Evolutionary conservation across 306 rosid species (phyloP), one percentile per base, ranked within the genome.

Genomic region (Casuarina glauca): DNA sequence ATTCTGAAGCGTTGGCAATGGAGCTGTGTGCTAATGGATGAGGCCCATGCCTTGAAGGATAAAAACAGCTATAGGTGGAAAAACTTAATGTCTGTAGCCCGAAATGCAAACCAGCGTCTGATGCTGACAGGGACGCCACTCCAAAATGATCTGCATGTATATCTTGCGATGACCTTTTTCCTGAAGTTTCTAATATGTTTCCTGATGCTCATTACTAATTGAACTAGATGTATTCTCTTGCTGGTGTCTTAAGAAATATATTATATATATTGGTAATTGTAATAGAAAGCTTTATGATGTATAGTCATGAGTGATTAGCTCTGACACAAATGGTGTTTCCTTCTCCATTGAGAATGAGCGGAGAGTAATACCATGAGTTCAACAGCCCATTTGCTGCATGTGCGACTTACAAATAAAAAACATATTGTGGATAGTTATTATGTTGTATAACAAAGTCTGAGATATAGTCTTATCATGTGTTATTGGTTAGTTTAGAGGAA

Each of bases 11-110:
- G 97, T 41, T 95, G 97, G 99, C 86, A 72, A 61, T 95, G 97
- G 97, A 95, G 99, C 82, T 91, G 97, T 84, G 97, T 95, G 80
- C 91, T 95, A 74, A 95, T 95, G 99, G 97, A 95, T 17, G 97
- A 95, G 87, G 99, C 99, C 67, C 99, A 95, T 89, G 99, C 97
- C 63, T 86, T 95, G 87, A 95, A 95, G 90, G 97, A 95, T 82
- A 95, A 85, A 85, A 91, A 80, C 80, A 95, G 97, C 85, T 92
- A 84, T 78, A 87, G 99, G 91, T 95, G 97, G 97, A 93, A 95
- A 84, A 95, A 93, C 80, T 86, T 95, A 75, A 95, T 88, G 97
- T 84, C 90, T 82, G 97, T 95, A 78, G 97, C 97, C 73, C 87
- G 90, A 79, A 92, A 87, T 86, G 97, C 97, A 2, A 91, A 91